Evolutionary conservation across 129 eudicot species (phyloP).

Genomic region (Dittrichia graveolens): DNA sequence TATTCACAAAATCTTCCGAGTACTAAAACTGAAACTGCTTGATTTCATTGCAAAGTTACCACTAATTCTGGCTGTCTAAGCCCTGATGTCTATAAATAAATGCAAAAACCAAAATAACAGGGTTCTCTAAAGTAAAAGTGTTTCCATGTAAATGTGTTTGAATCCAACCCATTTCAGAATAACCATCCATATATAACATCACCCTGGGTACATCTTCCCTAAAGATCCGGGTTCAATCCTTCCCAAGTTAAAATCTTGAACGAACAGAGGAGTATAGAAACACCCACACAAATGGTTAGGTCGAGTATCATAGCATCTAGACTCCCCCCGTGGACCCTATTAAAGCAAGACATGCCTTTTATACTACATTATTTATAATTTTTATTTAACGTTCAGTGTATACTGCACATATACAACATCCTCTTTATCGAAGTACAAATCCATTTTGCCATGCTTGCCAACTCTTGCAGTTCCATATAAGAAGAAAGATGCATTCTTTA

Average conservation of each 20-base stretch:
- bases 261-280: too few species aligned
- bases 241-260: too few species aligned
- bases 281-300: too few species aligned
- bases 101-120: neutral
- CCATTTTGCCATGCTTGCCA: slow-evolving; percentile 14
- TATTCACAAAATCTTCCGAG: slow-evolving; percentile 7
- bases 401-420: neutral
- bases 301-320: too few species aligned
- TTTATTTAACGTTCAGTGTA: neutral
- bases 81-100: neutral
- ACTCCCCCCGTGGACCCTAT: too few species aligned
- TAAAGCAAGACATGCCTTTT: too few species aligned
- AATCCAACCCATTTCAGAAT: neutral
- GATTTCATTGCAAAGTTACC: neutral
- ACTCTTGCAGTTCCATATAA: slow-evolving; percentile 13
- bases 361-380: too few species aligned
- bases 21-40: slow-evolving; percentile 7
- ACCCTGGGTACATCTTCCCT: too few species aligned
- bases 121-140: neutral
- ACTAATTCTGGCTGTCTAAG: neutral
- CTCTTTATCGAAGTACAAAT: neutral
- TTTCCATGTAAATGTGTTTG: neutral
- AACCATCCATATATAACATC: neutral
- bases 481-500: neutral
- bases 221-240: too few species aligned